Conservation (phyloP, 768 basidiomycete genomes). For the Rickenella mellea region DNA sequence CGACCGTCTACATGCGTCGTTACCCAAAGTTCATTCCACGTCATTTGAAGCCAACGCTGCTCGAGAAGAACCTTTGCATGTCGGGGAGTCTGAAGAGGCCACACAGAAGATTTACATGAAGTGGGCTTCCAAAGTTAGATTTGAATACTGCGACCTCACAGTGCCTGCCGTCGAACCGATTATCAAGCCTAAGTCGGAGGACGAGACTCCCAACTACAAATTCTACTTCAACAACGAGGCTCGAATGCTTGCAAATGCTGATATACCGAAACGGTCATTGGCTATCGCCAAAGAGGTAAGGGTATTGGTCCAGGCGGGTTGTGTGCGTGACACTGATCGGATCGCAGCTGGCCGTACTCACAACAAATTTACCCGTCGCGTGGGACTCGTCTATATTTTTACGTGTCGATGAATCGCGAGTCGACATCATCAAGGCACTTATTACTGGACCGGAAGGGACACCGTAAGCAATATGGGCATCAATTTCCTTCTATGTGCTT, state of each 20-base stretch:
- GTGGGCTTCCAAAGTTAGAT: constrained; percentile 77
- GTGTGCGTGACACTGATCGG: neutral
- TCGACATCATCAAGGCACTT: constrained; percentile 86
- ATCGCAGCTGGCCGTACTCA: constrained; percentile 80
- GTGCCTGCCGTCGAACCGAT: constrained; percentile 28
- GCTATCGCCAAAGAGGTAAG: constrained; percentile 90
- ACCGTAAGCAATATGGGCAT: too few species aligned
- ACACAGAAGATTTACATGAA: constrained; percentile 63
- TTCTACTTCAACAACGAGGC: constrained; percentile 78
- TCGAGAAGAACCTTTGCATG: constrained; percentile 26
- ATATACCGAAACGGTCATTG: constrained; percentile 84
- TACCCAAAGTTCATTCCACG: constrained; percentile 63
- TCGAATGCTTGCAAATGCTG: constrained; percentile 72
- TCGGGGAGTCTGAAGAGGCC: constrained; percentile 56
- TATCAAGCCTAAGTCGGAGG: constrained; percentile 28
- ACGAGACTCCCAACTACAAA: constrained; percentile 64
- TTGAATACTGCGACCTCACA: constrained; percentile 87
- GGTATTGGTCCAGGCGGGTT: neutral
- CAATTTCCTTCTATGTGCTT: neutral
- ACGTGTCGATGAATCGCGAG: constrained; percentile 84
- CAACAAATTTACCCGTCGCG: constrained; percentile 87
- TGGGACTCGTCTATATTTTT: constrained; percentile 94
- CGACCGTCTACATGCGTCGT: constrained; percentile 58
- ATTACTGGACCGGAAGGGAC: constrained; percentile 92
- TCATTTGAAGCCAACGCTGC: constrained; percentile 1